Conservation (phyloP, 257 asterid genomes). For the Solanum infundibuliforme region DNA sequence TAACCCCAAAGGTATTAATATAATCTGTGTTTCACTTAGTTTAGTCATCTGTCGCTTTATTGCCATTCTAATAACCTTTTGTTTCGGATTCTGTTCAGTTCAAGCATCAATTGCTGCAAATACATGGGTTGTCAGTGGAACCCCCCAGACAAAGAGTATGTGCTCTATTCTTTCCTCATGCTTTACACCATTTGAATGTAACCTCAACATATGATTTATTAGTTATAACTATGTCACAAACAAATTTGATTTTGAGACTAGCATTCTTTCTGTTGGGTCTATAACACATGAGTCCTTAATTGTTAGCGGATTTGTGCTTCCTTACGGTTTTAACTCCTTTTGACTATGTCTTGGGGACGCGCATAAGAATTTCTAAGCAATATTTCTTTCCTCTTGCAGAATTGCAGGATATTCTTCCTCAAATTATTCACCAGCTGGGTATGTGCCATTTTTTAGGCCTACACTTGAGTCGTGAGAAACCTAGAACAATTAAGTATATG, state of each 20-base stretch:
- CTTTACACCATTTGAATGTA: not conserved
- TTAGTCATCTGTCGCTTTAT: not conserved
- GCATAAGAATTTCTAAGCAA: not conserved
- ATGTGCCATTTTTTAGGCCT: not conserved
- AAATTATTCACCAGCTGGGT: conserved; percentile 15
- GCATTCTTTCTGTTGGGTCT: not conserved
- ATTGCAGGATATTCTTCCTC: conserved; percentile 16
- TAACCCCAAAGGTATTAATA: conserved; percentile 44
- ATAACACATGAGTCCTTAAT: not conserved
- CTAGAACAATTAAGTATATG: not conserved
- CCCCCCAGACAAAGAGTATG: conserved; percentile 74
- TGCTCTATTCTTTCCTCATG: not conserved
- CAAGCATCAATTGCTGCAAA: conserved; percentile 70
- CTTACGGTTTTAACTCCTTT: not conserved
- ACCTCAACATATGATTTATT: not conserved
- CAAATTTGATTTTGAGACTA: not conserved
- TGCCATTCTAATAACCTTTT: not conserved
- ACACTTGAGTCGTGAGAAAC: not conserved
- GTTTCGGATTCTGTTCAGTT: conserved; percentile 21
- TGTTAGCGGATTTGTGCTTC: not conserved
- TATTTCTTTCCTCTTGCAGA: not conserved
- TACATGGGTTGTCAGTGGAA: conserved; percentile 71
- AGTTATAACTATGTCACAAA: not conserved
- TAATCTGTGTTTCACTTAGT: not conserved
- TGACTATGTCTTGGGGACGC: not conserved